These are phyloP conservation scores for Talaromyces wortmannii DNA, from an alignment of 495 filamentous ascomycete species.

Conservation along the genomic window DNA sequence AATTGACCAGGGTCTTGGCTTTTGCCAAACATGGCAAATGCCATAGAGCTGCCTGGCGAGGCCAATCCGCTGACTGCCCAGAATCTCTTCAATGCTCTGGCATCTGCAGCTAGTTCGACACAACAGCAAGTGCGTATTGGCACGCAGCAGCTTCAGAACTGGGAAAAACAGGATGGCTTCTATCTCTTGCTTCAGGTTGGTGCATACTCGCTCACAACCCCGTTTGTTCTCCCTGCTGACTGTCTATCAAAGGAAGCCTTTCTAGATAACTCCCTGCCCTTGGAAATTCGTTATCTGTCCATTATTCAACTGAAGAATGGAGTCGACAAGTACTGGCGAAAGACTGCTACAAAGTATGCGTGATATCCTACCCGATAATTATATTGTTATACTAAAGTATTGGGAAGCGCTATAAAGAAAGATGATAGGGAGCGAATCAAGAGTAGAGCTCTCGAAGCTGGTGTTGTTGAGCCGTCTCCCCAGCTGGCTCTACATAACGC, in stretches of 20 bases:
- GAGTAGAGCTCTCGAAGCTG: conserved; percentile 60
- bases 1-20: background rate
- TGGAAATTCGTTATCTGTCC: conserved; percentile 75
- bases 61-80: conserved; percentile 55
- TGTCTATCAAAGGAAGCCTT: conserved; percentile 55
- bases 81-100: conserved; percentile 65
- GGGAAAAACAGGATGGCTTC: conserved; percentile 72
- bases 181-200: conserved; percentile 71
- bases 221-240: background rate
- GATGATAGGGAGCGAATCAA: conserved; percentile 72
- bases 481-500: conserved; percentile 80
- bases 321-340: conserved; percentile 90
- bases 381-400: conserved; percentile 11
- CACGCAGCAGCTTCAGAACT: conserved; percentile 74
- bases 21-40: conserved; percentile 23
- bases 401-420: conserved; percentile 57
- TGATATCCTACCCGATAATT: background rate
- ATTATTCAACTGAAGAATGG: conserved; percentile 95
- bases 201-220: background rate
- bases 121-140: conserved; percentile 72
- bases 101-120: conserved; percentile 65
- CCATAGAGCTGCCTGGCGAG: conserved; percentile 53
- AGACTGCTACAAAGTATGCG: conserved; percentile 54
- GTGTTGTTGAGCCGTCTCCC: conserved; percentile 64
- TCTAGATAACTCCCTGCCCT: conserved; percentile 65